phyloP scores from a whole-genome alignment of 2,329 filamentous ascomycete species.

The Ophiostoma ulmi region DNA sequence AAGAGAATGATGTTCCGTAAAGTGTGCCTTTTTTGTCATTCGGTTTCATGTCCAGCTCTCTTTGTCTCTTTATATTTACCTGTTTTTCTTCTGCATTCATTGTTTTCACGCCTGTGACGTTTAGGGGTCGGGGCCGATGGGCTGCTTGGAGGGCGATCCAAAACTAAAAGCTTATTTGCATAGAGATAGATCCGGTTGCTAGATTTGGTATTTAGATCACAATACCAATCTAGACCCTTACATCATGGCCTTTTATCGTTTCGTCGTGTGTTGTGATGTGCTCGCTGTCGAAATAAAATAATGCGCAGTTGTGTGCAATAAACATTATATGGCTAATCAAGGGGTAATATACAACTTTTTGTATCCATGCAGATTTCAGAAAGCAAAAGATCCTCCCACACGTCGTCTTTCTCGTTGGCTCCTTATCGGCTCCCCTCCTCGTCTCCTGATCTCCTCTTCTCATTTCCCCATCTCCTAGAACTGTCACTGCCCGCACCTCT shows the following conservation, averaged over 20 bases:
- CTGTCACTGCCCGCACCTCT: background rate
- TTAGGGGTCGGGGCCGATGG: background rate
- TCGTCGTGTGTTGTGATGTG: background rate
- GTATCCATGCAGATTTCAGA: slow-evolving; percentile 1
- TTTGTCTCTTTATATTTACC: background rate
- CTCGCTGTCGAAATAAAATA: background rate
- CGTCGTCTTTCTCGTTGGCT: background rate
- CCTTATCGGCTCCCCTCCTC: background rate
- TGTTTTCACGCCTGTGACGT: slow-evolving; percentile 9
- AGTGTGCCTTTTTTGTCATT: background rate
- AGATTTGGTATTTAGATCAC: background rate
- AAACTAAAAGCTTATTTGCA: slow-evolving; percentile 12
- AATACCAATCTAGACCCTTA: background rate
- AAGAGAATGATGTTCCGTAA: background rate
- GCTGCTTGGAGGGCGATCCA: background rate
- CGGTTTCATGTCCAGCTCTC: slow-evolving; percentile 1
- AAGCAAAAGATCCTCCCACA: slow-evolving; percentile 3
- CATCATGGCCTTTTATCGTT: background rate
- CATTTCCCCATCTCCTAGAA: background rate
- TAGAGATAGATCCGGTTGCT: slow-evolving; percentile 13
- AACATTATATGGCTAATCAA: slow-evolving; percentile 12
- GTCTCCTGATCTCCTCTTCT: background rate
- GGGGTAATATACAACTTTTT: slow-evolving; percentile 17
- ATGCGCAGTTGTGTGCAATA: slow-evolving; percentile 13
- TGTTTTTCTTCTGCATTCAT: background rate